Evolutionary conservation across 2,329 filamentous ascomycete genomes (phyloP).

Genomic region (Thielaviopsis punctulata): DNA sequence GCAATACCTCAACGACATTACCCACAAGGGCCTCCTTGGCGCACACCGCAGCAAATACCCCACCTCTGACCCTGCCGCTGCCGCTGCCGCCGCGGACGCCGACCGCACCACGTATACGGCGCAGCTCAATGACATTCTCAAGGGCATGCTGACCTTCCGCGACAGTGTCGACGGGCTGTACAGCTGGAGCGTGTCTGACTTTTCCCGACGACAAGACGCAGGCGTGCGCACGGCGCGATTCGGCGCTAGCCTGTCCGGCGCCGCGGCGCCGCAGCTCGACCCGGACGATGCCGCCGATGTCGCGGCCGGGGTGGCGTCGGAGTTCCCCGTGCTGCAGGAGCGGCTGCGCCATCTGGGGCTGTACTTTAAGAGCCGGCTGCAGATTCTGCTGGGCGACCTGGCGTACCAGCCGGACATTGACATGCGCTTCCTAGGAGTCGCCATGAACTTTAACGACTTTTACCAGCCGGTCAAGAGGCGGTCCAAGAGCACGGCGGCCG

Average conservation of each 20-base stretch:
- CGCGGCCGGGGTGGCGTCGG: slow-evolving; percentile 36
- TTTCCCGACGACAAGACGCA: slow-evolving; percentile 75
- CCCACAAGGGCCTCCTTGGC: slow-evolving; percentile 83
- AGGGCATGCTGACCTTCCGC: slow-evolving; percentile 84
- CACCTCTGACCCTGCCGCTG: slow-evolving; percentile 18
- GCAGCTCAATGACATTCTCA: slow-evolving; percentile 82
- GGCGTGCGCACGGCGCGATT: slow-evolving; percentile 52
- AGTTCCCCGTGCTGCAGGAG: slow-evolving; percentile 57
- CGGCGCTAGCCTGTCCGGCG: slow-evolving; percentile 19
- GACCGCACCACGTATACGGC: slow-evolving; percentile 65
- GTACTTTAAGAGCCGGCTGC: slow-evolving; percentile 63
- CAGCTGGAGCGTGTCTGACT: slow-evolving; percentile 87
- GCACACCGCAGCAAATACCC: slow-evolving; percentile 35
- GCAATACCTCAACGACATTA: slow-evolving; percentile 82
- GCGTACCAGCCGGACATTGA: slow-evolving; percentile 89
- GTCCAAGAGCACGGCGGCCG: slow-evolving; percentile 22
- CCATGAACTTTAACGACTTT: slow-evolving; percentile 98
- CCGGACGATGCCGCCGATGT: slow-evolving; percentile 14
- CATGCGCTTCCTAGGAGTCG: slow-evolving; percentile 85
- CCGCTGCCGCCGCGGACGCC: slow-evolving; percentile 33
- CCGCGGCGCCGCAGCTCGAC: slow-evolving; percentile 15
- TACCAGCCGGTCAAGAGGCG: slow-evolving; percentile 63
- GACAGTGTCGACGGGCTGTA: slow-evolving; percentile 89
- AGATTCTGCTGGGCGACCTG: slow-evolving; percentile 71
- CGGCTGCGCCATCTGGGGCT: slow-evolving; percentile 54